Conservation (phyloP, 768 basidiomycete genomes). For the Macrolepiota albuminosa region DNA sequence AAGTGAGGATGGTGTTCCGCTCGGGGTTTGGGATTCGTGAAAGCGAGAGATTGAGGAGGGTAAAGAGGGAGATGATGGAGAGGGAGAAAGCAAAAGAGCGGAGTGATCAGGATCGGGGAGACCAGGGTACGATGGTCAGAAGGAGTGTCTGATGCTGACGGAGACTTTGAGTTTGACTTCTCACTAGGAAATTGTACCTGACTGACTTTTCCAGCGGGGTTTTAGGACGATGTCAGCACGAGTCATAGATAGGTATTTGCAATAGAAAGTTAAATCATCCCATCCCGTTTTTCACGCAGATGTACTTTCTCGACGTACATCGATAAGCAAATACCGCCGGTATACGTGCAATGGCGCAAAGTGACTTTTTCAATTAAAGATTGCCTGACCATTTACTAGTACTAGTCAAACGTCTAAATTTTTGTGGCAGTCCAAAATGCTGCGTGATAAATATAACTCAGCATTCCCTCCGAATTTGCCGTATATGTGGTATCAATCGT, state of each 20-base stretch:
- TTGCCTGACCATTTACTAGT: too few relatives aligned
- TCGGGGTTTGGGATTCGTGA: conserved; percentile 61
- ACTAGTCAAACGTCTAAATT: not conserved
- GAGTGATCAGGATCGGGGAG: not conserved
- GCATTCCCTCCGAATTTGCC: conserved; percentile 73
- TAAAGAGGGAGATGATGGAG: conserved; percentile 39
- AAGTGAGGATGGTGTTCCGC: conserved; percentile 58
- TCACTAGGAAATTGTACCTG: not conserved
- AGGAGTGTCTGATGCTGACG: not conserved
- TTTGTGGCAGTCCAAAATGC: conserved; percentile 79
- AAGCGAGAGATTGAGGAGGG: conserved; percentile 43
- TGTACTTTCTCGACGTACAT: not conserved
- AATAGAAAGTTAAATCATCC: not conserved
- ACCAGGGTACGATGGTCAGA: not conserved
- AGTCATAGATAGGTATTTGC: not conserved
- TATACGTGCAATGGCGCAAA: not conserved
- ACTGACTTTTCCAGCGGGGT: not conserved
- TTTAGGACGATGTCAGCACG: not conserved
- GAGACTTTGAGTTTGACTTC: not conserved
- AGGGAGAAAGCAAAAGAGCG: conserved; percentile 24
- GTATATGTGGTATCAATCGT: conserved; percentile 84
- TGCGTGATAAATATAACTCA: conserved; percentile 80
- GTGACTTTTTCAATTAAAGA: not conserved
- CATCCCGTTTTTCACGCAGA: not conserved
- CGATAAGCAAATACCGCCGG: not conserved